A percentile compares a stretch with the other conserved stretches of the same genome.
Evolutionary conservation across 495 filamentous ascomycete genomes (phyloP).

Genomic region (Lophium mytilinum): DNA sequence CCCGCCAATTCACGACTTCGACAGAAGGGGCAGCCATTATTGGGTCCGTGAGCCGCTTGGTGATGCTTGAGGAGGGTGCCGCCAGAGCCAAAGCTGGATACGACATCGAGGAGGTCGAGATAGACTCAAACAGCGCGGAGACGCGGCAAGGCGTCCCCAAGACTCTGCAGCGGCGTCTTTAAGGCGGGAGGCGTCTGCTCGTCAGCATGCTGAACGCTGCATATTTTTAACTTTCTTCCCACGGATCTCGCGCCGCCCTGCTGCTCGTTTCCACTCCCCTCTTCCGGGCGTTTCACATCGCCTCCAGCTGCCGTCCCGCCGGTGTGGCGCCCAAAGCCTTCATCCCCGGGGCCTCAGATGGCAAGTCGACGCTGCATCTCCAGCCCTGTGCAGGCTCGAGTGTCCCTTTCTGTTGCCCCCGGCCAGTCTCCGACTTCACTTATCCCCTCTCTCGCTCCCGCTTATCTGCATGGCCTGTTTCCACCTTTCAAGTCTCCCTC

Average conservation of each 20-base stretch:
- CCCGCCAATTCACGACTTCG: too few species aligned
- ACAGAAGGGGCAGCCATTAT: too few species aligned
- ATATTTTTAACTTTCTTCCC: slow-evolving; percentile 12
- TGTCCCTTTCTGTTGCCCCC: neutral
- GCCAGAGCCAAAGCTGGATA: too few species aligned
- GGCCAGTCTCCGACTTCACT: neutral
- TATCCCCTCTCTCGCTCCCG: slow-evolving; percentile 1
- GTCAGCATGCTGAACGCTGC: neutral
- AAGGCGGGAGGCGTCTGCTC: neutral
- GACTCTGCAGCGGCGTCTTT: too few species aligned
- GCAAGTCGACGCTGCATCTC: neutral
- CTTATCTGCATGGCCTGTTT: neutral
- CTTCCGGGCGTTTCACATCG: neutral
- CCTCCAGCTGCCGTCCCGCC: neutral
- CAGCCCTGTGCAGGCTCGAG: neutral
- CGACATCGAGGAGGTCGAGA: too few species aligned
- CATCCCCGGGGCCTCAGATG: neutral
- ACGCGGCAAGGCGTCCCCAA: too few species aligned
- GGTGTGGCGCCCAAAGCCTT: neutral
- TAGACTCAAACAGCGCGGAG: too few species aligned
- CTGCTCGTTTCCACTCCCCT: slow-evolving; percentile 14
- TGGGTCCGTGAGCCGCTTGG: too few species aligned
- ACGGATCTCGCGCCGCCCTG: neutral
- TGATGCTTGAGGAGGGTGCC: too few species aligned
- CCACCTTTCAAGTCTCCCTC: neutral